These are phyloP conservation scores for Telfairia occidentalis DNA, from an alignment of 331 rosid genomes.

Conservation along the genomic window DNA sequence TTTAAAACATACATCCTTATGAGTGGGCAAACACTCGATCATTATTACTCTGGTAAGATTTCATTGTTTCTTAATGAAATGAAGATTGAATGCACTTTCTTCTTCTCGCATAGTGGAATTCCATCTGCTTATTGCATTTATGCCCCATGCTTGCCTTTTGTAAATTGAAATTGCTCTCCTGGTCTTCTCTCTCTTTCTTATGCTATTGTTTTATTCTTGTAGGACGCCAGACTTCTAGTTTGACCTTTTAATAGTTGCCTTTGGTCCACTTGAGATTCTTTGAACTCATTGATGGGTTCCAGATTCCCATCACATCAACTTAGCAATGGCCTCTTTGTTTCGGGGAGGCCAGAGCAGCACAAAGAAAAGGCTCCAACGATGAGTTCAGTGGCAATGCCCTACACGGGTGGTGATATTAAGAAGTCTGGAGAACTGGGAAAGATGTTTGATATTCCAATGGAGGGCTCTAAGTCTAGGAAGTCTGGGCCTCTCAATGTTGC, in stretches of 20 bases:
- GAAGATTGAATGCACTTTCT: background rate
- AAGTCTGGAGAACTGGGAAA: constrained; percentile 90
- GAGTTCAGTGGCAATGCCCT: constrained; percentile 94
- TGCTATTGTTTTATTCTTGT: background rate
- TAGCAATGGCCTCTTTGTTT: constrained; percentile 94
- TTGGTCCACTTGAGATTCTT: background rate
- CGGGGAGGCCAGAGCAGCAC: constrained; percentile 99
- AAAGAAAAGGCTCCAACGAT: constrained; percentile 88
- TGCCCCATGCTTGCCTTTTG: background rate
- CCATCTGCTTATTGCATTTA: background rate
- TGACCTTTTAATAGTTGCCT: background rate
- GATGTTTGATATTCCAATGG: constrained; percentile 88
- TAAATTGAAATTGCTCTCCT: background rate
- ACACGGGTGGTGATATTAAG: constrained; percentile 93
- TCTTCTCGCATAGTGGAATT: background rate
- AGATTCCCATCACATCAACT: constrained; percentile 99
- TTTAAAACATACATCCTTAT: background rate
- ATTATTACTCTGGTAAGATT: background rate
- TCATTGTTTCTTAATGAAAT: background rate
- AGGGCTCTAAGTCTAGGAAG: constrained; percentile 84
- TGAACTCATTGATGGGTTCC: constrained; percentile 59
- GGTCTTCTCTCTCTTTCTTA: background rate
- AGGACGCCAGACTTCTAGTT: background rate
- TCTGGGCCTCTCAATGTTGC: constrained; percentile 79
- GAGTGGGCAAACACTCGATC: background rate